Conservation (phyloP, 192 early-diverging fungal genomes). For the Gigaspora rosea region DNA sequence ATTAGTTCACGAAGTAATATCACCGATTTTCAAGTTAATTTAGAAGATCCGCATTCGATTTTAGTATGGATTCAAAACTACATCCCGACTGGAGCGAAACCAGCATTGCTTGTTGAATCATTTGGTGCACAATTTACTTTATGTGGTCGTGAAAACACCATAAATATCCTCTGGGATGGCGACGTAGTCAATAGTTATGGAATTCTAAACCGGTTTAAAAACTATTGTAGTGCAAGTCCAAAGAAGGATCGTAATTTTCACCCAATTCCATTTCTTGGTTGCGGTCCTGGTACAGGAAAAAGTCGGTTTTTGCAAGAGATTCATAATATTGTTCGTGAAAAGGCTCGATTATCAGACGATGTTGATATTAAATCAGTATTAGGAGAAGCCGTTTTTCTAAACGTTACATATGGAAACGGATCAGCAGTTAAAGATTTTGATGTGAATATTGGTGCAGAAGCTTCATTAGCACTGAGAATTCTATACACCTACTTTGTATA, state of each 20-base stretch:
- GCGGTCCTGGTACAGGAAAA: constrained; percentile 19
- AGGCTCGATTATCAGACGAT: constrained; percentile 3
- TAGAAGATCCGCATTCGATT: not conserved
- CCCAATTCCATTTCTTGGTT: not conserved
- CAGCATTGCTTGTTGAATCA: not conserved
- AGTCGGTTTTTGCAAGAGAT: constrained; percentile 20
- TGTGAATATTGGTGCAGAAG: not conserved
- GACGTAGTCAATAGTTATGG: not conserved
- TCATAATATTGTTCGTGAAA: not conserved
- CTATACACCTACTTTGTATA: constrained; percentile 1
- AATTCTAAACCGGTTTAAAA: not conserved
- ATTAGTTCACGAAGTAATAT: too few relatives aligned
- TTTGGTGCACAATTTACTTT: constrained; percentile 11
- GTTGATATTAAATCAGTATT: not conserved
- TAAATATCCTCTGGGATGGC: constrained; percentile 20
- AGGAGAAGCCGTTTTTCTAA: not conserved
- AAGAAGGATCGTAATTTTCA: constrained; percentile 1
- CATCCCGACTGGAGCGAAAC: not conserved
- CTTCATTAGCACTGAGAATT: not conserved
- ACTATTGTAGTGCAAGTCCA: not conserved
- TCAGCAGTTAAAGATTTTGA: constrained; percentile 1
- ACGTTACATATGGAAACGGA: constrained; percentile 20
- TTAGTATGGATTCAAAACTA: constrained; percentile 5
- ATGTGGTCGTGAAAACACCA: not conserved
- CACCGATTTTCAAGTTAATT: not conserved